phyloP scores from a whole-genome alignment of 2,329 filamentous ascomycete genomes.

The Trichoderma asperellum region DNA sequence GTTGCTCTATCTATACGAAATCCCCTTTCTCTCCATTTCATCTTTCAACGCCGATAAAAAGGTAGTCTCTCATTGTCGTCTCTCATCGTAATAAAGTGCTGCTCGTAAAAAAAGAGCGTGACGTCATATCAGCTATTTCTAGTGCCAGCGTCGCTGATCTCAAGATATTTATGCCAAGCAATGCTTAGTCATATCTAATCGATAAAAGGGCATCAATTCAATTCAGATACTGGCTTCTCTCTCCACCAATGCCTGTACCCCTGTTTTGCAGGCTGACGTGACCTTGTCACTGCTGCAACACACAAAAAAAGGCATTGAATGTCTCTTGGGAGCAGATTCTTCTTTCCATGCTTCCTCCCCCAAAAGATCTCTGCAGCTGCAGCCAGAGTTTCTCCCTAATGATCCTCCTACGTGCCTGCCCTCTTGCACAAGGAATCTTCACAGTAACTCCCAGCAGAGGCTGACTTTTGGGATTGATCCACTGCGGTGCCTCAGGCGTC shows the following conservation, averaged over 20 bases:
- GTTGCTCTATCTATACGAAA: slow-evolving; percentile 2
- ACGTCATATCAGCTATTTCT: not conserved
- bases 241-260: not conserved
- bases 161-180: not conserved
- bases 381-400: not conserved
- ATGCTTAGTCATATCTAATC: slow-evolving; percentile 14
- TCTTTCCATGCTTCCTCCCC: not conserved
- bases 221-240: not conserved
- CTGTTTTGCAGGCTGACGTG: not conserved
- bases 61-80: not conserved
- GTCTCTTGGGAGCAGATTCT: not conserved
- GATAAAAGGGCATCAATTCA: not conserved
- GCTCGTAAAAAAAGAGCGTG: not conserved
- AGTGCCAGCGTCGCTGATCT: not conserved
- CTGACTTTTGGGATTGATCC: not conserved
- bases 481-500: not conserved
- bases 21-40: slow-evolving; percentile 5
- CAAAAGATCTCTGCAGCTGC: not conserved
- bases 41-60: not conserved
- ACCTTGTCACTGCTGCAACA: not conserved
- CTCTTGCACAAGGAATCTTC: not conserved
- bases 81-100: not conserved
- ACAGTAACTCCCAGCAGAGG: not conserved
- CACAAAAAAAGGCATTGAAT: not conserved
- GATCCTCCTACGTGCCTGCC: not conserved